Base-by-base conservation (phyloP, 345 rosid species). In the Passiflora organensis region DNA sequence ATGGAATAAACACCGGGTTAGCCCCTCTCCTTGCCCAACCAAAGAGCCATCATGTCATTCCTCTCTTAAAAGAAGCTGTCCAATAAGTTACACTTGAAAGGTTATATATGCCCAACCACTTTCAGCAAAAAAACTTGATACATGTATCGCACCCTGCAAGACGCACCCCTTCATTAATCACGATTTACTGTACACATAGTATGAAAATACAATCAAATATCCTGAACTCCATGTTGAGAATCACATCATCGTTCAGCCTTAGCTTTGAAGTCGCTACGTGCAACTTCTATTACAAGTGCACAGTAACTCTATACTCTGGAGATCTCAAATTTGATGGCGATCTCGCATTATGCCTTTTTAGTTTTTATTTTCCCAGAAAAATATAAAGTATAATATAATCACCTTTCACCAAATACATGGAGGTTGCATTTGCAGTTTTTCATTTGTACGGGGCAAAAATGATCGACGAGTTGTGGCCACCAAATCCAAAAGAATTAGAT, bases 391-490 rank as follows among this genome's bases (percentile, higher is more conserved):
- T 17, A 14, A 47, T 54, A 16, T 41, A 23, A 56, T 10, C 21
- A 56, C 62, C 62, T 54, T 64, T 17, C 18, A 57, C 19, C 20
- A 43, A n/a, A 57, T 22, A 41, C 57, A 41, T 48, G 20, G 10
- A 17, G 38, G 46, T 57, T 42, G 55, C 16, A 25, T 25, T 13
- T 15, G 48, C 20, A 18, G 28, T 47, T 41, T 17, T 60, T 80
- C 65, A 82, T 75, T 87, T 79, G 91, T 79, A 83, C 14, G 97
- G 97, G n/a, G 86, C 85, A 66, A 91, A 85, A 69, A 91, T 71
- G 60, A 91, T 87, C 8, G 96, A 87, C n/a, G 96, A 87, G 78
- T 91, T 91, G 76, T 91, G 97, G 61, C 96, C 97, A 24, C 97
- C 97, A 60, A 87, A 85, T 55, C 96, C 97, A 48, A 91, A 91